These are phyloP conservation scores for Ceratorhiza oryzae-sativae DNA, from an alignment of 1,284 basidiomycete species.

Conservation along the genomic window DNA sequence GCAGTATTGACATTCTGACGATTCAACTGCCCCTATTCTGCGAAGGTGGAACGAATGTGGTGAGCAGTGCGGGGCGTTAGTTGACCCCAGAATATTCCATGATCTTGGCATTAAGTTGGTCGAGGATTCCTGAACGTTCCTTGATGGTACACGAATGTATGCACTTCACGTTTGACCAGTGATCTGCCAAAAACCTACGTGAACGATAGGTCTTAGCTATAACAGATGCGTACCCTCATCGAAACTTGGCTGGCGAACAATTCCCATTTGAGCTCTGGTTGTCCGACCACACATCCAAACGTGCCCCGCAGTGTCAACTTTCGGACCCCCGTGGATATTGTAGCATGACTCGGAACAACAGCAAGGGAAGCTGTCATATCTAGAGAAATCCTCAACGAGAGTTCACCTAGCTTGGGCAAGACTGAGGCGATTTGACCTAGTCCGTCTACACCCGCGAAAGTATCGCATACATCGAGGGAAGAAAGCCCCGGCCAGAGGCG, in stretches of 20 bases:
- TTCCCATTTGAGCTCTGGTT: neutral
- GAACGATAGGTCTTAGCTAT: neutral
- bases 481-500: neutral
- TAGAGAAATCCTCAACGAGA: neutral
- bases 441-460: neutral
- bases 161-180: neutral
- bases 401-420: neutral
- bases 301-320: neutral
- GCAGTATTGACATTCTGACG: neutral
- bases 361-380: neutral
- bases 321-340: neutral
- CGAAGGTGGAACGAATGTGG: neutral
- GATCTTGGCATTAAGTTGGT: neutral
- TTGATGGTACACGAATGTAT: neutral
- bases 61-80: neutral
- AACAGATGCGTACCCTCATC: neutral
- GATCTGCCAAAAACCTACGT: neutral
- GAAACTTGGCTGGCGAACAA: neutral
- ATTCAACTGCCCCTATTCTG: neutral
- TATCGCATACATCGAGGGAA: neutral
- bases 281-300: neutral
- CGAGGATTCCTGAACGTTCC: neutral
- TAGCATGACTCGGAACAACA: neutral
- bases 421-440: neutral
- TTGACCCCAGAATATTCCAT: neutral